Evolutionary conservation across 805 yeast species (phyloP).

Genomic region (Wickerhamiella siamensis): DNA sequence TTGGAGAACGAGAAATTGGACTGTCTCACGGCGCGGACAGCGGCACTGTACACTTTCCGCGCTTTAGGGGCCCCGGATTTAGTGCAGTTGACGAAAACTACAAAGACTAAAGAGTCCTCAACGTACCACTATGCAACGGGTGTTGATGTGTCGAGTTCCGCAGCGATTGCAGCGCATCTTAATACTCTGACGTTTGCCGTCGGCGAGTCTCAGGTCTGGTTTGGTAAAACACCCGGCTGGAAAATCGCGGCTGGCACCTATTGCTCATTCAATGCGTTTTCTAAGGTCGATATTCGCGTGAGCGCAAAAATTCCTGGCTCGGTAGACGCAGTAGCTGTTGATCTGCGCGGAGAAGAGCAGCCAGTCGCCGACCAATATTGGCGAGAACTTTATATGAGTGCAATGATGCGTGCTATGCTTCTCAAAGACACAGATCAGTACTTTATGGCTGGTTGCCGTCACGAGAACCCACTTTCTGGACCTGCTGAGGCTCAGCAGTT

Average conservation of each 20-base stretch:
- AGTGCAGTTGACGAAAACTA: slow-evolving; percentile 34
- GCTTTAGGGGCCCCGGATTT: slow-evolving; percentile 70
- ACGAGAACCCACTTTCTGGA: slow-evolving; percentile 56
- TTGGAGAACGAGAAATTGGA: slow-evolving; percentile 38
- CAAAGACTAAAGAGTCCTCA: slow-evolving; percentile 34
- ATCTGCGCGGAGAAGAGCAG: slow-evolving; percentile 28
- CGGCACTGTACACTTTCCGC: slow-evolving; percentile 28
- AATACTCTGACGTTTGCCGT: slow-evolving; percentile 32
- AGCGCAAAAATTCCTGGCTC: slow-evolving; percentile 41
- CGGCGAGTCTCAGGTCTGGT: slow-evolving; percentile 55
- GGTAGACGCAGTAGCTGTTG: slow-evolving; percentile 28
- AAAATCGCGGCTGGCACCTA: slow-evolving; percentile 29
- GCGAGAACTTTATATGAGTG: slow-evolving; percentile 44
- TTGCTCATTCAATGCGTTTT: slow-evolving; percentile 56
- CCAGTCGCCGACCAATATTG: slow-evolving; percentile 25
- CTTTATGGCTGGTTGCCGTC: slow-evolving; percentile 69
- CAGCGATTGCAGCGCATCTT: slow-evolving; percentile 42
- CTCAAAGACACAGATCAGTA: slow-evolving; percentile 68
- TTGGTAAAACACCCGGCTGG: slow-evolving; percentile 41
- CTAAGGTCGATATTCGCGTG: slow-evolving; percentile 60
- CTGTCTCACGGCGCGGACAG: slow-evolving; percentile 38
- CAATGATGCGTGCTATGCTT: slow-evolving; percentile 60
- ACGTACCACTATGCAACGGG: slow-evolving; percentile 43
- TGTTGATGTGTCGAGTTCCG: slow-evolving; percentile 36
- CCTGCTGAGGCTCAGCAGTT: slow-evolving; percentile 38